phyloP scores from a whole-genome alignment of 352 stramenopile species.

The Globisporangium irregulare region DNA sequence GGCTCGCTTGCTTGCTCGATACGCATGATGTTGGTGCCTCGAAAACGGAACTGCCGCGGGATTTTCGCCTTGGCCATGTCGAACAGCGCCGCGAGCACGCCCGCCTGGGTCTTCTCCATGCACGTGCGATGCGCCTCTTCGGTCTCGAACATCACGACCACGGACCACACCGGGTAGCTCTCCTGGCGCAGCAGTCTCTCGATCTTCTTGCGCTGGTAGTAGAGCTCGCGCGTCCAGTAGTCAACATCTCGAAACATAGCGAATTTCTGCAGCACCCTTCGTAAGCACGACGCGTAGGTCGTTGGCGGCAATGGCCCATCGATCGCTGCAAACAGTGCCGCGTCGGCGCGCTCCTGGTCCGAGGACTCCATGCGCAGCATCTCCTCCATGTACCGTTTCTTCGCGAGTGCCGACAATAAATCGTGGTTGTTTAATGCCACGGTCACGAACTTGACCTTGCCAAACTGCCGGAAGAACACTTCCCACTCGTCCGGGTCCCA shows the following conservation, averaged over 20 bases:
- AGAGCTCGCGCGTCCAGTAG: slow-evolving; percentile 61
- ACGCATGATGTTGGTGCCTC: slow-evolving; percentile 63
- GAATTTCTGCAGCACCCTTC: slow-evolving; percentile 36
- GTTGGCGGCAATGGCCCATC: slow-evolving; percentile 23
- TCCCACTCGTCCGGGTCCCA: slow-evolving; percentile 69
- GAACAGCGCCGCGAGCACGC: slow-evolving; percentile 40
- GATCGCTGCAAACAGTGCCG: slow-evolving; percentile 38
- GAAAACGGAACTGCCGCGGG: slow-evolving; percentile 48
- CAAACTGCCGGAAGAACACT: slow-evolving; percentile 67
- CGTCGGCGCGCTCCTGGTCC: slow-evolving; percentile 25
- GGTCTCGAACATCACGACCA: slow-evolving; percentile 80
- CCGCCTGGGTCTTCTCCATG: slow-evolving; percentile 45
- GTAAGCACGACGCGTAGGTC: slow-evolving; percentile 19
- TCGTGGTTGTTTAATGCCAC: slow-evolving; percentile 58
- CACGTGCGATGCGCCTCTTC: slow-evolving; percentile 58
- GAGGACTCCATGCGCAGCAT: slow-evolving; percentile 69
- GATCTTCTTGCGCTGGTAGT: slow-evolving; percentile 39
- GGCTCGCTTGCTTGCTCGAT: slow-evolving; percentile 66
- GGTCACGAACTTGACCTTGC: slow-evolving; percentile 66
- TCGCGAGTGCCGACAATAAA: slow-evolving; percentile 53
- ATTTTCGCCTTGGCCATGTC: slow-evolving; percentile 32
- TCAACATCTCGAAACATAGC: slow-evolving; percentile 45
- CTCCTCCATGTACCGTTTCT: slow-evolving; percentile 65
- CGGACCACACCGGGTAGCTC: slow-evolving; percentile 58
- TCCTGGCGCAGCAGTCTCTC: slow-evolving; percentile 31